Percentiles rank a stretch among this genome's conserved stretches.
Conservation (phyloP, 2,329 filamentous ascomycete genomes). For the Fulvia fulva region DNA sequence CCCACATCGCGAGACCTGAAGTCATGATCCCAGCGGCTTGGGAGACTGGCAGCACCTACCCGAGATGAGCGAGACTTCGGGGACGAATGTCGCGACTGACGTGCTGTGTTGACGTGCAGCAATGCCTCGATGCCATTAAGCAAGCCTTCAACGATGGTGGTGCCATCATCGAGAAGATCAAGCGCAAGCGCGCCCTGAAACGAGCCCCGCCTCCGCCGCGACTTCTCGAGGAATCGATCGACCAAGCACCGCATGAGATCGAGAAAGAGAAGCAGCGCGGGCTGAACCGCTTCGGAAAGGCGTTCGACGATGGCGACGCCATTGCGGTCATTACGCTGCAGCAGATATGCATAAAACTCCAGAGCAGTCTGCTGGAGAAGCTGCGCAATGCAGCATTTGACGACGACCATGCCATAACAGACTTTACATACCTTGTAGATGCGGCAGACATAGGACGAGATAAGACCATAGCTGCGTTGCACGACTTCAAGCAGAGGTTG, state of each 20-base stretch:
- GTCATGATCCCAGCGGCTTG: constrained; percentile 3
- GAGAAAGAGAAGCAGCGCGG: constrained; percentile 32
- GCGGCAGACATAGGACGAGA: constrained; percentile 30
- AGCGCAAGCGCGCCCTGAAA: constrained; percentile 28
- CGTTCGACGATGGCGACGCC: constrained; percentile 32
- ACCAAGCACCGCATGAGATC: constrained; percentile 32
- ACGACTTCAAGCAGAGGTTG: constrained; percentile 30
- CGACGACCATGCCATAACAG: constrained; percentile 25
- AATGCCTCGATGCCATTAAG: constrained; percentile 27
- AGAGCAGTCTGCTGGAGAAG: constrained; percentile 29
- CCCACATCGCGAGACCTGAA: background rate
- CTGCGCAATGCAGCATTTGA: constrained; percentile 29
- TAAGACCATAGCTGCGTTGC: constrained; percentile 28
- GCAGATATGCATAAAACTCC: constrained; percentile 31
- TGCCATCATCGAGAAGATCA: constrained; percentile 32
- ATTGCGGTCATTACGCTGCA: constrained; percentile 31
- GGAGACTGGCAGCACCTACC: background rate
- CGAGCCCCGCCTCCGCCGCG: constrained; percentile 29
- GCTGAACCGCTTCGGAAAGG: constrained; percentile 27
- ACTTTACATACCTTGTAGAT: constrained; percentile 30
- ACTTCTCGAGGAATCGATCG: constrained; percentile 30
- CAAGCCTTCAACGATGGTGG: constrained; percentile 29
- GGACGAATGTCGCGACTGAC: constrained; percentile 2
- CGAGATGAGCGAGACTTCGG: background rate
- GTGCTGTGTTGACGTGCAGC: constrained; percentile 9